Evolutionary conservation across 495 filamentous ascomycete species (phyloP), one percentile per base, ranked within the genome.

Genomic region (Xylaria bambusicola): DNA sequence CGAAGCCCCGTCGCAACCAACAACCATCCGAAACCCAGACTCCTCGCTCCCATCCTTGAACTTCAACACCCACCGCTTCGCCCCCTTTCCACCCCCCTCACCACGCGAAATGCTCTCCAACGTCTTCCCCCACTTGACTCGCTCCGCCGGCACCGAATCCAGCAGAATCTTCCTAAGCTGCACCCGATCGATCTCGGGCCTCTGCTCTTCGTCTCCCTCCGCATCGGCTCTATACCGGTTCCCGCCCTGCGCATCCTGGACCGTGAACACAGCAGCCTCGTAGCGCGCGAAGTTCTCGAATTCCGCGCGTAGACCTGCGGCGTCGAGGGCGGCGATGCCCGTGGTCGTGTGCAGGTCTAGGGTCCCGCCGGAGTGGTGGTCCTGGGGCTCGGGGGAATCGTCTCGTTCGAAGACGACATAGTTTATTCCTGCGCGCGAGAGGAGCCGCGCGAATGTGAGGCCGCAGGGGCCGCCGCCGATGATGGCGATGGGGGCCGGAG

Each of bases 401-500:
- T 58, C 55, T 6, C 55, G 55, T 61, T 87, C 83, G 65, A 76
- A 86, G 54, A 87, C 70, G 3, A 74, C 79, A 60, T 68, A 74
- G 7, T 60, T 78, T 71, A 56, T 62, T 52, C 31, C 71, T 57
- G 33, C 66, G 52, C 41, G 64, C 45, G 79, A 69, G 27, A 86
- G 77, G 21, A 86, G 71, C 38, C 76, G 71, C 44, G 71, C 81
- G 13, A 82, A 66, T 3, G 79, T 80, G 24, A 83, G 71, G n/a
- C 84, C 83, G 2, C 73, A 73, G 17, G 82, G 84, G 12, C 84
- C 84, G 50, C 67, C 82, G 60, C 82, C 82, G 31, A 82, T 62
- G 47, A 84, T 82, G 60, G 82, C 81, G 47, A 84, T 80, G 21
- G 55, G 55, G 0, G 42, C 33, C 1, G 55, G 55, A 8, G 21